A percentile compares a stretch with the other conserved stretches of the same genome.
These are phyloP conservation scores for Waltiozyma sp. DNA, from an alignment of 1,139 yeast genomes.

Conservation along the genomic window DNA sequence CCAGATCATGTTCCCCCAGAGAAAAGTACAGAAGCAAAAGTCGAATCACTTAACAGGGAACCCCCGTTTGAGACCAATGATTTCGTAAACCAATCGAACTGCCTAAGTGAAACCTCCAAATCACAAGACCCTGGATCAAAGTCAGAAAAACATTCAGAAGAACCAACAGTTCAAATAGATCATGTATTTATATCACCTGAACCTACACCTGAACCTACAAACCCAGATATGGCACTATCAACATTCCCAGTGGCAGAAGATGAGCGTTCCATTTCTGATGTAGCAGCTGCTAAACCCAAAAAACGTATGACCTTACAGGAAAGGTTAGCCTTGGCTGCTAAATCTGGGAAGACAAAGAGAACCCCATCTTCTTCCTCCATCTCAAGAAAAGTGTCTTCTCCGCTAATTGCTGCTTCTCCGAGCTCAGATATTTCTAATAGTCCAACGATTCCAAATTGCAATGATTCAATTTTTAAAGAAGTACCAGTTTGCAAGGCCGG, in stretches of 20 bases:
- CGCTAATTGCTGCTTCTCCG: not conserved
- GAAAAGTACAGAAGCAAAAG: too few species aligned
- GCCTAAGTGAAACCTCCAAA: too few species aligned
- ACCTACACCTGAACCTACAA: too few species aligned
- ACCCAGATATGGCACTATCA: not conserved
- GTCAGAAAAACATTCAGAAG: too few species aligned
- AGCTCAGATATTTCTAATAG: not conserved
- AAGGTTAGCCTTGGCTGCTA: constrained; percentile 72
- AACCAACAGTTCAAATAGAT: not conserved
- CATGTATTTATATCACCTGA: too few species aligned
- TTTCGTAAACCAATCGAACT: too few species aligned
- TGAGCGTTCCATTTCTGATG: not conserved
- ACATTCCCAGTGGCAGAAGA: not conserved
- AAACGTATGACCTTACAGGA: constrained; percentile 33
- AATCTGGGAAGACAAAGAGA: constrained; percentile 27
- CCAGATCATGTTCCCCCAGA: too few species aligned
- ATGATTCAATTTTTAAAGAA: not conserved
- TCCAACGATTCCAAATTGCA: not conserved
- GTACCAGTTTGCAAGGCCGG: not conserved
- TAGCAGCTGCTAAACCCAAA: constrained; percentile 8
- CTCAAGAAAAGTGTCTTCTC: not conserved
- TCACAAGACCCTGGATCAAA: too few species aligned
- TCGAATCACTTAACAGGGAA: too few species aligned
- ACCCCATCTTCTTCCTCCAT: constrained; percentile 1
- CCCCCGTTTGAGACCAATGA: too few species aligned